Evolutionary conservation across 129 eudicot genomes (phyloP), one percentile per base, ranked within the genome.

Genomic region (Flaveria robusta): DNA sequence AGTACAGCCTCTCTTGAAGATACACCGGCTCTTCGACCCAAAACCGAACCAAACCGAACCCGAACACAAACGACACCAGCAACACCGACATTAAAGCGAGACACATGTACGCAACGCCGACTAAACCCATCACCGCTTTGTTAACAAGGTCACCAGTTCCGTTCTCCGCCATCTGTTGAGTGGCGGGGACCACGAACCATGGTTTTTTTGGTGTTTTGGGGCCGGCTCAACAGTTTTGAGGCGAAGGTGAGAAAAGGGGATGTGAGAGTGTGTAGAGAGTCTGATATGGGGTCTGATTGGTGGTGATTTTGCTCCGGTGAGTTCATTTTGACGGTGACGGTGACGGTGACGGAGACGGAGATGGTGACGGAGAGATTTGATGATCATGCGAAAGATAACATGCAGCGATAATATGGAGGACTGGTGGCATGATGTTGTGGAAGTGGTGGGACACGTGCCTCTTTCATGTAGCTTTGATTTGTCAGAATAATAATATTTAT

Each of bases 11-110:
- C 47, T 85, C 77, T 63, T 77, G 77, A 11, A 85, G 59, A 49
- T 34, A 50, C 7, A 90, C 77, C 5, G 98, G 98, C 75, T 90
- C 85, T 47, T 93, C 98, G 16, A 85, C 85, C 90, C 85, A 88
- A 49, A 81, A 1, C 9, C 68, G 56, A 54, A 93, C 98, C 79
- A 88, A 50, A 56, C 85, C 82, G 2, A 88, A 85, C 31, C 98
- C 98, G 66, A 88, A 15, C 2, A 76, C 74, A 45, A 76, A 82
- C 26, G 98, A 84, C 80, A 80, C 60, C 72, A 68, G 63, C 95
- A 86, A 74, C 70, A 84, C 70, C 16, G 46, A 16, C 22, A 71
- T 39, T 81, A 93, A 20, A 51, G 85, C 84, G 67, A 85, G 27
- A 43, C 81, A 76, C 11, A 82, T 88, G 47, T 90, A 88, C 0